These are phyloP conservation scores for Albizia julibrissin DNA, from an alignment of 306 rosid species.

Conservation along the genomic window DNA sequence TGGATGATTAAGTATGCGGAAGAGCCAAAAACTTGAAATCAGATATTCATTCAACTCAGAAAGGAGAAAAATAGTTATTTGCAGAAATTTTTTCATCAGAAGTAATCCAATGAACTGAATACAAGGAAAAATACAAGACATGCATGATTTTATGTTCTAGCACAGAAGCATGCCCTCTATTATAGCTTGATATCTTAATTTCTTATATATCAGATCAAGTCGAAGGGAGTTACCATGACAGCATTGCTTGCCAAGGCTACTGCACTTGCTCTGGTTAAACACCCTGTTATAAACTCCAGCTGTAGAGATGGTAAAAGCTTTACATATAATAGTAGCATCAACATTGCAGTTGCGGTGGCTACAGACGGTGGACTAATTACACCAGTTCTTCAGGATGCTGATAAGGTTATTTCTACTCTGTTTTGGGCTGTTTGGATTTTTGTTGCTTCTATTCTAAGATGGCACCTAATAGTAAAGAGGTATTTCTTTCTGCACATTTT, in stretches of 20 bases:
- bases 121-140: not conserved
- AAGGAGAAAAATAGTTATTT: not conserved
- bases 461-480: conserved; percentile 8
- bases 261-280: conserved; percentile 84
- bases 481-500: conserved; percentile 29
- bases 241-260: conserved; percentile 99
- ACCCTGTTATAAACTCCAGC: conserved; percentile 88
- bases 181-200: conserved; percentile 13
- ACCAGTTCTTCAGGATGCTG: conserved; percentile 93
- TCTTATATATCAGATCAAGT: conserved; percentile 61
- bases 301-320: conserved; percentile 98
- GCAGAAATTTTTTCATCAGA: not conserved
- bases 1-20: conserved; percentile 15
- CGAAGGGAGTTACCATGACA: conserved; percentile 99
- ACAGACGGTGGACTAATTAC: conserved; percentile 90
- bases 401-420: conserved; percentile 61
- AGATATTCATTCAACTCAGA: conserved; percentile 1
- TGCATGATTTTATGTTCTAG: conserved; percentile 10
- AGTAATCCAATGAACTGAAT: not conserved
- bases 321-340: conserved; percentile 79
- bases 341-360: conserved; percentile 94
- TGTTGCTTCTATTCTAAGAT: conserved; percentile 8
- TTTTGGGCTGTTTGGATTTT: conserved; percentile 9
- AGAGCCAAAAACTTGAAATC: not conserved
- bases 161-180: not conserved